A percentile compares a stretch with the other conserved stretches of the same genome.
Conservation (phyloP, 306 rosid genomes). For the Cicer yamashitae region DNA sequence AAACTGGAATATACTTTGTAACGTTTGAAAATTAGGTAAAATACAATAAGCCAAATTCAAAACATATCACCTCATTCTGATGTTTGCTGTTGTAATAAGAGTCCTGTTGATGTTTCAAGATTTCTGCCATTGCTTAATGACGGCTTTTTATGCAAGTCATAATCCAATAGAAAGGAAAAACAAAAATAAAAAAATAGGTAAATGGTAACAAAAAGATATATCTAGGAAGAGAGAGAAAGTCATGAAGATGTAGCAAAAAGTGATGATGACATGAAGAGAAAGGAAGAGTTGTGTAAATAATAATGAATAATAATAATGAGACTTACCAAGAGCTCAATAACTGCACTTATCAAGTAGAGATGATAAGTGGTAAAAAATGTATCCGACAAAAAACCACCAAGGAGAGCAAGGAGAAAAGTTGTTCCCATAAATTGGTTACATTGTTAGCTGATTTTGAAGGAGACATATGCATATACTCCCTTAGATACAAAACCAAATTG, state of each 20-base stretch:
- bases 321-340: slow-evolving; percentile 77
- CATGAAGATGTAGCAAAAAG: slow-evolving; percentile 2
- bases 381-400: slow-evolving; percentile 80
- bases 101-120: no score
- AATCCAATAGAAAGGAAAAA: slow-evolving; percentile 13
- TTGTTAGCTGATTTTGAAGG: slow-evolving; percentile 83
- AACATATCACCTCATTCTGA: no score
- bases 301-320: not conserved
- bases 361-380: slow-evolving; percentile 65
- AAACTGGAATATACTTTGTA: no score
- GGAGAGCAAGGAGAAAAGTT: slow-evolving; percentile 70
- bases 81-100: no score
- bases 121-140: no score
- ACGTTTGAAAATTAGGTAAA: no score
- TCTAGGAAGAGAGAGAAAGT: slow-evolving; percentile 5
- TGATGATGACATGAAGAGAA: slow-evolving; percentile 30
- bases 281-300: not conserved
- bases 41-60: no score
- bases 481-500: slow-evolving; percentile 78
- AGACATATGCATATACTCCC: slow-evolving; percentile 73
- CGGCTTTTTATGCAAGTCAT: not conserved
- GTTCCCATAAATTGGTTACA: slow-evolving; percentile 98
- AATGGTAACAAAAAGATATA: not conserved
- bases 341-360: slow-evolving; percentile 83
- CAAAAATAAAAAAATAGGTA: not conserved